These are phyloP conservation scores for Nectriaceae sp. DNA, from an alignment of 2,329 filamentous ascomycete species.

Conservation along the genomic window DNA sequence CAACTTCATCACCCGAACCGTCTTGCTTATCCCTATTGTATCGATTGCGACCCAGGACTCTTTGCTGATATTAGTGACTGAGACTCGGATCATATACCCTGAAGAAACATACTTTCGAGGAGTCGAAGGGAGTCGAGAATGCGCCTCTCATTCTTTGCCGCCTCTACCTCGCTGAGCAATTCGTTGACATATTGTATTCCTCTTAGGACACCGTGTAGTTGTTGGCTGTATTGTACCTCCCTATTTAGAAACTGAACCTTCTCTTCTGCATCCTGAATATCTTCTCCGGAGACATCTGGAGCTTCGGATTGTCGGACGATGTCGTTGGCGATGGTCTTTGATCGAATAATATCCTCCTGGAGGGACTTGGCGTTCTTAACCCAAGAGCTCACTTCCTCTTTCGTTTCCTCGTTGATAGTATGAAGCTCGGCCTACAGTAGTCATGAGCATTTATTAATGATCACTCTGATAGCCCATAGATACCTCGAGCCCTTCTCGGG, in stretches of 20 bases:
- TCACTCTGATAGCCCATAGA: conserved; percentile 4
- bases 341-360: conserved; percentile 81
- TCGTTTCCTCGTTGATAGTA: conserved; percentile 72
- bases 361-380: conserved; percentile 80
- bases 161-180: conserved; percentile 63
- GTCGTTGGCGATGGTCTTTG: conserved; percentile 75
- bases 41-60: conserved; percentile 61
- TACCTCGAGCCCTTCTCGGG: conserved; percentile 44
- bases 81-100: background rate
- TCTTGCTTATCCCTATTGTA: conserved; percentile 60
- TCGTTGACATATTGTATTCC: conserved; percentile 59
- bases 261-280: conserved; percentile 53
- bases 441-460: conserved; percentile 16
- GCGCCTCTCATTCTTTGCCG: conserved; percentile 53
- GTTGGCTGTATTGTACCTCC: conserved; percentile 61
- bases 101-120: conserved; percentile 51
- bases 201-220: conserved; percentile 53
- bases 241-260: conserved; percentile 58
- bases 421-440: conserved; percentile 62
- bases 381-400: conserved; percentile 82
- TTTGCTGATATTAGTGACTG: conserved; percentile 30
- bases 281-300: conserved; percentile 54
- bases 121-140: conserved; percentile 58
- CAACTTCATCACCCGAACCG: conserved; percentile 64
- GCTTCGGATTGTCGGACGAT: conserved; percentile 78